Percentiles rank a stretch among this genome's conserved stretches.
phyloP scores from a whole-genome alignment of 441 rosid species.

The Pelargonium exstipulatum region DNA sequence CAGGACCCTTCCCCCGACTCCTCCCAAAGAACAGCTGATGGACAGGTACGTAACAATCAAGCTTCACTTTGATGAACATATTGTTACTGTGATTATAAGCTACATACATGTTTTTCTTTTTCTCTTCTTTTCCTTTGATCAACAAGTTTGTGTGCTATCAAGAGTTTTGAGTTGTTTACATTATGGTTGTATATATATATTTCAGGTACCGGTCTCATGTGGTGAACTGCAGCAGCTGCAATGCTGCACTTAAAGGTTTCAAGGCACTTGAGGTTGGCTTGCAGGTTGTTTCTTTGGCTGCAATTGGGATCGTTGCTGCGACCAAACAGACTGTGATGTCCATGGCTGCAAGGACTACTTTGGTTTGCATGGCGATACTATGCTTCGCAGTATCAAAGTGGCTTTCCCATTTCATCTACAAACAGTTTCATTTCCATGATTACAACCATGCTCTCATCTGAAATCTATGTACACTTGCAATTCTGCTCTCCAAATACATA shows the following conservation, averaged over 20 bases:
- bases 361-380: conserved; percentile 44
- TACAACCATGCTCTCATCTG: conserved; percentile 70
- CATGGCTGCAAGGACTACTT: conserved; percentile 32
- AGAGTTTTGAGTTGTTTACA: too few relatives aligned
- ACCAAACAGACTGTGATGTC: conserved; percentile 41
- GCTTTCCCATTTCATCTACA: conserved; percentile 65
- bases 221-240: conserved; percentile 78
- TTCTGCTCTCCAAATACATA: too few relatives aligned
- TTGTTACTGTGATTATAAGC: too few relatives aligned
- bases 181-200: neutral
- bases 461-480: neutral
- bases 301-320: conserved; percentile 57
- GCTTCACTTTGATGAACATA: neutral
- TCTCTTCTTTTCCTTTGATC: too few relatives aligned
- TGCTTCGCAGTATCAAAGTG: conserved; percentile 71
- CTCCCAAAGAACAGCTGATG: conserved; percentile 72
- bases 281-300: conserved; percentile 47
- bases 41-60: conserved; percentile 48
- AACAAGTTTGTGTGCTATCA: too few relatives aligned
- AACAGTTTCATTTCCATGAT: conserved; percentile 71
- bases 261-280: conserved; percentile 51
- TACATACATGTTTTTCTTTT: too few relatives aligned
- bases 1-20: conserved; percentile 64
- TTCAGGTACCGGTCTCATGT: conserved; percentile 84
- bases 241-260: conserved; percentile 50